phyloP scores from a whole-genome alignment of 352 stramenopile species.

The Pythium grandisporangium region DNA sequence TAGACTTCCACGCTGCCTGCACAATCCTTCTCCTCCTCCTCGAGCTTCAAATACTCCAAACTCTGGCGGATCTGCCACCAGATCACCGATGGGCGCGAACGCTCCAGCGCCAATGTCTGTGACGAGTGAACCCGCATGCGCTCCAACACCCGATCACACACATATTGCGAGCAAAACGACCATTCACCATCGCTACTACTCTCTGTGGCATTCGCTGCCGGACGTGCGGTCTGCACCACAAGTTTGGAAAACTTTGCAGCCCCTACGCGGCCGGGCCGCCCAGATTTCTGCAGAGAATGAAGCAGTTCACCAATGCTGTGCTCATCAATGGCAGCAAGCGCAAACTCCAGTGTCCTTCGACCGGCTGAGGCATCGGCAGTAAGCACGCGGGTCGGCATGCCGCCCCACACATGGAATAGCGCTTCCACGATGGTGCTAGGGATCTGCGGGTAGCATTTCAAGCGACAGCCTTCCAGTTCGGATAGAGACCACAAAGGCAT shows the following conservation, averaged over 20 bases:
- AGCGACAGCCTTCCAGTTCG: neutral
- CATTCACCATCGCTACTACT: neutral
- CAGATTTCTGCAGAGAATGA: too few species aligned
- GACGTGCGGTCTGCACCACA: neutral
- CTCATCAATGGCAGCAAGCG: conserved; percentile 1
- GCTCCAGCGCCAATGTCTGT: neutral
- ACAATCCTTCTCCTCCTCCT: conserved; percentile 17
- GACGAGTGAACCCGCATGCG: neutral
- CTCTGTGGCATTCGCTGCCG: neutral
- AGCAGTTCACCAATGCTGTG: too few species aligned
- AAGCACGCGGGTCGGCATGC: conserved; percentile 5
- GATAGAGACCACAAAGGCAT: conserved; percentile 4
- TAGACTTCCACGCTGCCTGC: too few species aligned
- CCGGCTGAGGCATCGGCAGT: neutral
- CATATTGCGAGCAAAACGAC: conserved; percentile 15
- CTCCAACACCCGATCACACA: conserved; percentile 10
- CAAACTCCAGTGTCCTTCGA: neutral
- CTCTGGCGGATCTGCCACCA: conserved; percentile 9
- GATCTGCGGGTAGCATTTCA: neutral
- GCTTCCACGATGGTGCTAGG: neutral
- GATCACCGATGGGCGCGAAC: neutral
- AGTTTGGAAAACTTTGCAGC: neutral
- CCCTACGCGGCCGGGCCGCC: too few species aligned
- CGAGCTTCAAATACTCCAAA: conserved; percentile 6
- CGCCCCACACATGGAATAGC: conserved; percentile 9